A percentile compares a stretch with the other conserved stretches of the same genome.
Evolutionary conservation across 192 early-diverging fungal species (phyloP).

Genomic region (Coemansia sp.): DNA sequence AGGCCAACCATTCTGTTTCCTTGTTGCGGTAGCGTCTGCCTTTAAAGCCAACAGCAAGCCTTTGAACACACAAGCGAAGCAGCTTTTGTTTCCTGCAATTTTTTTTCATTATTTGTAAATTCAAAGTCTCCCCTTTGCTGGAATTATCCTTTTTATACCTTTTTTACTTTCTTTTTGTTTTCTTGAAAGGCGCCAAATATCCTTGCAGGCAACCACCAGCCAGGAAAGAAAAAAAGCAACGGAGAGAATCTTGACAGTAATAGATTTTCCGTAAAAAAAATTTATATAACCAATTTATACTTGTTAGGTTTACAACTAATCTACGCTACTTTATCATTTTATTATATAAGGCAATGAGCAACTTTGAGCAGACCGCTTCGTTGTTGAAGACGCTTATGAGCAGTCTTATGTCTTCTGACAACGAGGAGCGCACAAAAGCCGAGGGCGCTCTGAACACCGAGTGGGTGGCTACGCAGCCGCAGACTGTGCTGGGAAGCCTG

Average conservation of each 20-base stretch:
- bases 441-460: conserved; percentile 63
- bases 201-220: not conserved
- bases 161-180: not conserved
- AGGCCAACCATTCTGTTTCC: too few species aligned
- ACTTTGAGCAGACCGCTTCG: conserved; percentile 38
- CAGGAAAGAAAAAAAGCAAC: not conserved
- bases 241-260: not conserved
- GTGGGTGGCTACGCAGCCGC: conserved; percentile 62
- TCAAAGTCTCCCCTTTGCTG: not conserved
- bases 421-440: conserved; percentile 61
- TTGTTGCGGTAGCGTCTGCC: too few species aligned
- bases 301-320: not conserved
- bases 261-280: not conserved
- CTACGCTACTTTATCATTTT: not conserved
- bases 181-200: not conserved
- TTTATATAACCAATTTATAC: not conserved
- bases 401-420: conserved; percentile 60
- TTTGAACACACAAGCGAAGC: not conserved
- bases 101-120: not conserved
- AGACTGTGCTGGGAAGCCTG: conserved; percentile 61
- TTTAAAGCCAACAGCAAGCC: not conserved
- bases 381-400: conserved; percentile 48
- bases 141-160: not conserved
- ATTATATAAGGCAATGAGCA: conserved; percentile 19
- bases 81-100: not conserved